Evolutionary conservation across 2,329 filamentous ascomycete genomes (phyloP), one percentile per base, ranked within the genome.

Genomic region (Cladosporium sp.): DNA sequence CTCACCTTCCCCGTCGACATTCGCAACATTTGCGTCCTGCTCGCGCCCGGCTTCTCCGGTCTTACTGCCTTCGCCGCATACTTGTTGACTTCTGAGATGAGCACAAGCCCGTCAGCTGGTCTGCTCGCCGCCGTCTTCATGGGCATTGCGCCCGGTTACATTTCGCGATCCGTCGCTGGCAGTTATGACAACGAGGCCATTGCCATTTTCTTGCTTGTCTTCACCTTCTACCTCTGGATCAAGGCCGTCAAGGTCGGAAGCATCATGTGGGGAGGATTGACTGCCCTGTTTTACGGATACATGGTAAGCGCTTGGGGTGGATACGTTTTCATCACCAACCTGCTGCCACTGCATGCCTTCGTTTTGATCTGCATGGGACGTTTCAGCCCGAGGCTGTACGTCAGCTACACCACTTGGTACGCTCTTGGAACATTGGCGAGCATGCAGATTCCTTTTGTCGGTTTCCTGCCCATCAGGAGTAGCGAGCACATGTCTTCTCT

Each of bases 231-330:
- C 74, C 82, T 99, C 47, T 99, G 93, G 93, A 96, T 99, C 75
- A 97, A 97, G 80, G 89, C 93, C 17, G 80, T 99, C 61, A 99
- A 99, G 78, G 82, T 90, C 52, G 93, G 93, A 20, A 97, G 93
- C 44, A 90, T 95, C 69, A 88, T 96, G 72, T 99, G 92, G 92
- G 92, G 90, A 61, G 91, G 89, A 32, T 78, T 96, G 56, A 93
- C 91, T 62, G 93, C 93, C 38, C 79, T 99, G 50, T 97, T 95
- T 75, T 99, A 99, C 73, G 93, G 93, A 66, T 99, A 99, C 83
- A 99, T 99, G 93, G 93, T 99, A 58, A 93, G 92, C 43, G 95
- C 95, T 15, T 99, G 93, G 93, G 93, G 93, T 79, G 93, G 93
- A 67, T 99, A 99, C 71, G 93, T 96, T 64, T 99, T 99, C 81